phyloP scores from a whole-genome alignment of 495 filamentous ascomycete species.

The Clohesyomyces aquaticus region DNA sequence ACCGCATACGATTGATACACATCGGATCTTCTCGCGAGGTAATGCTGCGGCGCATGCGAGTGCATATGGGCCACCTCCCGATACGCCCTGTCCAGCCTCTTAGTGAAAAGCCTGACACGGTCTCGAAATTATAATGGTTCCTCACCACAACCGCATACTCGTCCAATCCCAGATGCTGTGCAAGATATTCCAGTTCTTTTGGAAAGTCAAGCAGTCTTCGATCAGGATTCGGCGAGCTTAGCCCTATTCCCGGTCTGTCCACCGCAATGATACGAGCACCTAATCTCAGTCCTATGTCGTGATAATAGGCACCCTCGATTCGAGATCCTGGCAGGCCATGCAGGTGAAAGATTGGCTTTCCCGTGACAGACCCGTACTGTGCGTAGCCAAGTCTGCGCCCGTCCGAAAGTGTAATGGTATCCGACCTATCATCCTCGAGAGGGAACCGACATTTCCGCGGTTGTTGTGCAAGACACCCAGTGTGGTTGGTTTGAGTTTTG shows the following conservation, averaged over 20 bases:
- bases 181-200: constrained; percentile 24
- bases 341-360: constrained; percentile 16
- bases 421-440: constrained; percentile 15
- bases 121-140: background rate
- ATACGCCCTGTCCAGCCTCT: constrained; percentile 27
- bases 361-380: constrained; percentile 28
- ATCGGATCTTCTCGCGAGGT: constrained; percentile 26
- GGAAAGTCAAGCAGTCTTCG: constrained; percentile 25
- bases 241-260: constrained; percentile 27
- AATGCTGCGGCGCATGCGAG: constrained; percentile 33
- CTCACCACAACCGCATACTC: constrained; percentile 27
- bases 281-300: constrained; percentile 17
- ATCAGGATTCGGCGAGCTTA: constrained; percentile 20
- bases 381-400: constrained; percentile 35
- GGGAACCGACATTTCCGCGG: constrained; percentile 13
- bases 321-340: constrained; percentile 31
- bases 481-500: too few species aligned
- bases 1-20: constrained; percentile 42
- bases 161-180: constrained; percentile 23
- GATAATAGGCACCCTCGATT: constrained; percentile 15
- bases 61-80: constrained; percentile 36
- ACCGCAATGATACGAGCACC: constrained; percentile 15
- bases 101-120: constrained; percentile 8
- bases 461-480: too few species aligned
- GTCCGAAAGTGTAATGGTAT: constrained; percentile 27